Conservation (phyloP, 345 rosid species). For the Ricinus communis region DNA sequence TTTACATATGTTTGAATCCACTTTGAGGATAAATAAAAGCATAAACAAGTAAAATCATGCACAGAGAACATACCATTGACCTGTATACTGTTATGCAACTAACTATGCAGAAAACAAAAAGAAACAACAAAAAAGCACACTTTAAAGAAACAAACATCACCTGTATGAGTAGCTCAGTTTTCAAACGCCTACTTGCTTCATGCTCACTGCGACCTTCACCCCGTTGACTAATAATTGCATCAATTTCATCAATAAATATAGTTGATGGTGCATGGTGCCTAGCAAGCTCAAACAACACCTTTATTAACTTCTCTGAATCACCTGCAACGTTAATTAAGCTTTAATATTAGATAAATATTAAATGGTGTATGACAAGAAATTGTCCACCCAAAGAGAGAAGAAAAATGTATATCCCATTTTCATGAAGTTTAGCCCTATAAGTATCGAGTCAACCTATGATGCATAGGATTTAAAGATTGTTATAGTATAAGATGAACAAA, state of each 20-base stretch:
- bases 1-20: too few relatives aligned
- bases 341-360: slow-evolving; percentile 18
- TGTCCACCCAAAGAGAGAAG: not conserved
- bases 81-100: too few relatives aligned
- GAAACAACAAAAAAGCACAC: not conserved
- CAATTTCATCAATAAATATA: slow-evolving; percentile 95
- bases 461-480: not conserved
- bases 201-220: slow-evolving; percentile 97
- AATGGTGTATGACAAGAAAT: not conserved
- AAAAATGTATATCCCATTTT: not conserved
- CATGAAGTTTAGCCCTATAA: not conserved
- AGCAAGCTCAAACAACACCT: slow-evolving; percentile 92
- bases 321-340: slow-evolving; percentile 48
- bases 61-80: too few relatives aligned
- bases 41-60: too few relatives aligned
- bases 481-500: not conserved
- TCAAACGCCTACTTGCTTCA: slow-evolving; percentile 98
- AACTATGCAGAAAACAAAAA: not conserved
- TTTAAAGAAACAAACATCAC: slow-evolving; percentile 41
- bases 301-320: slow-evolving; percentile 91
- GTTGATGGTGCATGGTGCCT: slow-evolving; percentile 98
- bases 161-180: slow-evolving; percentile 98
- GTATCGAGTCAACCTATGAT: not conserved
- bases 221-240: slow-evolving; percentile 94
- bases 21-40: too few relatives aligned